These are phyloP conservation scores for Mrakia gelida DNA, from an alignment of 768 basidiomycete genomes.

Conservation along the genomic window DNA sequence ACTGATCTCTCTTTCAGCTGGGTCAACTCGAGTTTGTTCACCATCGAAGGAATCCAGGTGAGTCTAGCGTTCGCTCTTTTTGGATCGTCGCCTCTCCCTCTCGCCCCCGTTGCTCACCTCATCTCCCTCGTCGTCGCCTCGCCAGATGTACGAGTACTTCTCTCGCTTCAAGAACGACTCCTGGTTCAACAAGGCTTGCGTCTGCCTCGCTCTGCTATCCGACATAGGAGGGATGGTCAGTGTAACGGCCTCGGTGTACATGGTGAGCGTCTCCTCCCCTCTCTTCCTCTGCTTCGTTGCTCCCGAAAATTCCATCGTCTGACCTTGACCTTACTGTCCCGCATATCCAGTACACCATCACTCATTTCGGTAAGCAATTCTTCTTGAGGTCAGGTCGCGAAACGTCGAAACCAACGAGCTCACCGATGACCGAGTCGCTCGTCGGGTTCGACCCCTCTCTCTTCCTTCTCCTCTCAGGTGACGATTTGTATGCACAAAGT, in stretches of 20 bases:
- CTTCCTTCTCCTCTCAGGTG: not conserved
- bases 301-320: too few relatives aligned
- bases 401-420: not conserved
- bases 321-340: too few relatives aligned
- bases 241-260: not conserved
- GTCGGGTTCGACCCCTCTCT: not conserved
- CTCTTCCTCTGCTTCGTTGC: not conserved
- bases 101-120: not conserved
- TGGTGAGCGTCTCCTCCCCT: not conserved
- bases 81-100: not conserved
- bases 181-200: constrained; percentile 1
- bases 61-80: not conserved
- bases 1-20: not conserved
- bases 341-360: too few relatives aligned
- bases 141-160: constrained; percentile 6
- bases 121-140: not conserved
- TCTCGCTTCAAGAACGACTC: constrained; percentile 7
- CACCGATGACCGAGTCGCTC: not conserved
- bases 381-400: not conserved
- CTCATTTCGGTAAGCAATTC: too few relatives aligned
- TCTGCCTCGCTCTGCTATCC: not conserved
- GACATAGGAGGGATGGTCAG: not conserved
- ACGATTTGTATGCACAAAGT: not conserved
- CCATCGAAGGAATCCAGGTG: not conserved
- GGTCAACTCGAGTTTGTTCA: not conserved